Evolutionary conservation across 1,284 basidiomycete genomes (phyloP).

Genomic region (Cryptococcus sp.): DNA sequence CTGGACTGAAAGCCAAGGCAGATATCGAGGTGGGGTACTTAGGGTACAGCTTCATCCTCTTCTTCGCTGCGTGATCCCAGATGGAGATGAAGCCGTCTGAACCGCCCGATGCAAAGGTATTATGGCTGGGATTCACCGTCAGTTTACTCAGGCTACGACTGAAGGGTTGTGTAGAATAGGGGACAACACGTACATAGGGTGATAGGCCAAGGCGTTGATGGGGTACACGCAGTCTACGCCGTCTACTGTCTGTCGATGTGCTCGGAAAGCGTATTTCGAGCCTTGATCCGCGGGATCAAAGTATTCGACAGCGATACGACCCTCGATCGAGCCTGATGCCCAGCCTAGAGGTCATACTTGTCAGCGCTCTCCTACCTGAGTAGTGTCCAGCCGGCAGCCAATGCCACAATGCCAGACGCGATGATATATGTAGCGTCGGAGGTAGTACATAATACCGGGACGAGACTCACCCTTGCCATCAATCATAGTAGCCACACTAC

Average conservation of each 20-base stretch:
- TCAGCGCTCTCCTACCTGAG: not conserved
- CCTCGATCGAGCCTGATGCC: conserved; percentile 91
- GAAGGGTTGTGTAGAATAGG: not conserved
- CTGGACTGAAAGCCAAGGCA: conserved; percentile 75
- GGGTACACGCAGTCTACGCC: conserved; percentile 98
- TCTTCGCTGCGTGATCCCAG: conserved; percentile 97
- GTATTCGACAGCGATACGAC: conserved; percentile 95
- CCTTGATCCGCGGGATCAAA: conserved; percentile 81
- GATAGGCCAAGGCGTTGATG: conserved; percentile 92
- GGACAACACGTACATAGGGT: conserved; percentile 67
- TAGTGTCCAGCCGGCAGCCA: no score
- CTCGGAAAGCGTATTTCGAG: conserved; percentile 98
- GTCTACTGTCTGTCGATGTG: conserved; percentile 85
- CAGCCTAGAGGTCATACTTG: conserved; percentile 65
- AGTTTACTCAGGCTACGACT: not conserved
- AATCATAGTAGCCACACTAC: conserved; percentile 85
- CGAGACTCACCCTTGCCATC: conserved; percentile 79
- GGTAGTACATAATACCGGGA: not conserved
- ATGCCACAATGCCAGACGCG: no score
- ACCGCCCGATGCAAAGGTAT: conserved; percentile 92
- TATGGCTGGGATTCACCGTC: conserved; percentile 61
- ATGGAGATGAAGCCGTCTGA: conserved; percentile 89
- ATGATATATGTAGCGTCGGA: no score
- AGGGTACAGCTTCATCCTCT: conserved; percentile 84
- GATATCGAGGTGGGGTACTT: conserved; percentile 74